These are phyloP conservation scores for Scheffersomyces lignosus DNA, from an alignment of 805 yeast species.

Conservation along the genomic window DNA sequence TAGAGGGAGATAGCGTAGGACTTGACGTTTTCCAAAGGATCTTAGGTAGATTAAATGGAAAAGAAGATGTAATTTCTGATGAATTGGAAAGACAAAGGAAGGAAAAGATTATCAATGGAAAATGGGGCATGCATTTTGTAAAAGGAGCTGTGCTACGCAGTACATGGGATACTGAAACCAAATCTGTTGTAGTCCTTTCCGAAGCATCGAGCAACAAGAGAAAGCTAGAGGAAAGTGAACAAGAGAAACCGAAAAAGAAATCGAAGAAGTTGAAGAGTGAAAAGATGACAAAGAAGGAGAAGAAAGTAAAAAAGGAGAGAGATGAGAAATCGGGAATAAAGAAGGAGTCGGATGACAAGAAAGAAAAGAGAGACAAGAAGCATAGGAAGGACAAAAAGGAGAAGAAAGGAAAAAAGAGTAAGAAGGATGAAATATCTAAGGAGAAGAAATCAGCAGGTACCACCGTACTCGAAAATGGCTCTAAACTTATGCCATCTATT, in stretches of 20 bases:
- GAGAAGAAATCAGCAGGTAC: slow-evolving; percentile 11
- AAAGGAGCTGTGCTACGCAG: slow-evolving; percentile 81
- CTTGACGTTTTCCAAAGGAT: slow-evolving; percentile 91
- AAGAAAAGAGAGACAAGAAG: slow-evolving; percentile 18
- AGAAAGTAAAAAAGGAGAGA: slow-evolving; percentile 21
- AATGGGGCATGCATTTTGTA: slow-evolving; percentile 85
- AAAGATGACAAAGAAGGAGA: slow-evolving; percentile 22
- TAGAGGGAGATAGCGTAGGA: slow-evolving; percentile 84
- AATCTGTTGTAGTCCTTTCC: slow-evolving; percentile 14
- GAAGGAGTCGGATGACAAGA: slow-evolving; percentile 18
- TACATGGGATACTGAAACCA: slow-evolving; percentile 71
- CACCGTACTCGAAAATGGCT: slow-evolving; percentile 5
- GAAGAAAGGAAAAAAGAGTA: slow-evolving; percentile 24
- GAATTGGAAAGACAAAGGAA: slow-evolving; percentile 69
- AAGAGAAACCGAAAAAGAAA: slow-evolving; percentile 20
- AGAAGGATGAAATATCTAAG: slow-evolving; percentile 30
- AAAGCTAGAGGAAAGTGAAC: slow-evolving; percentile 10
- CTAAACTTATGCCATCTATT: slow-evolving; percentile 1
- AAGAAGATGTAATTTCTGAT: slow-evolving; percentile 61
- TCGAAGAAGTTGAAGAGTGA: slow-evolving; percentile 16
- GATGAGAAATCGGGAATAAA: too few species aligned
- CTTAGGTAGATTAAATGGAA: slow-evolving; percentile 86
- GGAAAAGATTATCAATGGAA: slow-evolving; percentile 75
- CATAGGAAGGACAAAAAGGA: slow-evolving; percentile 24
- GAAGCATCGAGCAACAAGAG: slow-evolving; percentile 11